Base-by-base conservation (phyloP, 2,329 filamentous ascomycete genomes). In the Cytospora chrysosperma region DNA sequence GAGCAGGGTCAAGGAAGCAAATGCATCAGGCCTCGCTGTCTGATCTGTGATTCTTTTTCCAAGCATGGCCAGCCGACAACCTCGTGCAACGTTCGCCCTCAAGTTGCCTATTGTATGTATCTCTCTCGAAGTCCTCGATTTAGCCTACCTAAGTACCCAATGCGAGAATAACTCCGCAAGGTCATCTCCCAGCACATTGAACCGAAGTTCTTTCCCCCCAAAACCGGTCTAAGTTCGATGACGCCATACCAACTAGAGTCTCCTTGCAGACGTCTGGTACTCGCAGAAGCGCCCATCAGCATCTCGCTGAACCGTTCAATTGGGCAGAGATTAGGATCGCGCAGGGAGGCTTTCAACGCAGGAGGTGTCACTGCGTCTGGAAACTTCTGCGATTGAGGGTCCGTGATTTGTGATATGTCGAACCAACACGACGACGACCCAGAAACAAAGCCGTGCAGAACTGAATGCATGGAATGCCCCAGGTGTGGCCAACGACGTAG, bases 231-330 rank as follows among this genome's bases (percentile, higher is more conserved):
- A 56, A 63, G 28, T 21, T 43, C 34, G 21, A 59, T 63, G 60
- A 65, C 61, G 64, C 64, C 61, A 63, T 65, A 32, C 53, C 30
- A 52, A 54, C 43, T 52, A 58, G 19, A 58, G 24, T 49, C 49
- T n/a, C 37, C 40, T 24, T 8, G 21, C 47, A 50, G 24, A 37
- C 47, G 27, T 26, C 26, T 51, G 43, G 50, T n/a, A 24, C 59
- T 59, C 37, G 49, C 56, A 43, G 47, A 50, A 65, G 47, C n/a
- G 51, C 19, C 60, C 49, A 60, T 56, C 30, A 27, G 50, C 24
- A 5, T 26, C n/a, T 59, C 50, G 51, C n/a, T n/a, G 40, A 52
- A 37, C 51, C 28, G 40, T 43, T 34, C 56, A 30, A 65, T 63
- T 65, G 61, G 64, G 19, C 58, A 56, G 52, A 50, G 59, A 52